Evolutionary conservation across 495 filamentous ascomycete species (phyloP).

Genomic region (Penicillium verhagenii): DNA sequence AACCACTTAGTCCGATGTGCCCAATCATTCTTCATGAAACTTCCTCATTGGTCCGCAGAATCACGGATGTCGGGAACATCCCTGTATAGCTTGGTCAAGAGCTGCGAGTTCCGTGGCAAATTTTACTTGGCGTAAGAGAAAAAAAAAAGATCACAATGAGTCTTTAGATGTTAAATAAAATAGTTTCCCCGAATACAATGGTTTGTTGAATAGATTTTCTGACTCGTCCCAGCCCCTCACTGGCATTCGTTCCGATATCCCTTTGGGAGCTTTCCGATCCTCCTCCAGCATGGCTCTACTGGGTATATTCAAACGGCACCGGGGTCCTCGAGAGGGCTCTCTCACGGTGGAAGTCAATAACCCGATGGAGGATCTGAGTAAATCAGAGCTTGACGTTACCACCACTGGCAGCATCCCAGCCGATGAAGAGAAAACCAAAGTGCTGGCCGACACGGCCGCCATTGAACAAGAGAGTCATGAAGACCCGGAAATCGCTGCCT

Average conservation of each 20-base stretch:
- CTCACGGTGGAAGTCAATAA: not conserved
- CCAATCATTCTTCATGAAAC: not conserved
- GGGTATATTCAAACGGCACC: slow-evolving; percentile 7
- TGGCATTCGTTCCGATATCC: not conserved
- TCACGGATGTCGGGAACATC: not conserved
- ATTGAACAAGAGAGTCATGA: slow-evolving; percentile 37
- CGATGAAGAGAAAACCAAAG: slow-evolving; percentile 21
- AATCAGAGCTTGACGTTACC: no score
- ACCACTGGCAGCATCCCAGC: not conserved
- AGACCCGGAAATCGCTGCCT: slow-evolving; percentile 46
- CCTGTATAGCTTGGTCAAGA: not conserved
- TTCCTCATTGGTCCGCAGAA: not conserved
- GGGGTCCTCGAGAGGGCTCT: not conserved
- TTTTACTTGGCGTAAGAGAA: not conserved
- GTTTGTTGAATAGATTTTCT: not conserved
- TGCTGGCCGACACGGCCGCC: slow-evolving; percentile 18
- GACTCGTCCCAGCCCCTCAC: not conserved
- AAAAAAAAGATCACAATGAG: no score
- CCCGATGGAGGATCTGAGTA: not conserved
- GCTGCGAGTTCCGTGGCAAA: no score
- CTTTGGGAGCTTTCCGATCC: not conserved
- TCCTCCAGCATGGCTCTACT: slow-evolving; percentile 7
- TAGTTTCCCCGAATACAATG: not conserved
- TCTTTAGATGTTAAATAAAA: not conserved
- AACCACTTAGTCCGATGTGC: not conserved